Evolutionary conservation across 2,329 filamentous ascomycete species (phyloP).

Genomic region (Ilyonectria mors-panacis): DNA sequence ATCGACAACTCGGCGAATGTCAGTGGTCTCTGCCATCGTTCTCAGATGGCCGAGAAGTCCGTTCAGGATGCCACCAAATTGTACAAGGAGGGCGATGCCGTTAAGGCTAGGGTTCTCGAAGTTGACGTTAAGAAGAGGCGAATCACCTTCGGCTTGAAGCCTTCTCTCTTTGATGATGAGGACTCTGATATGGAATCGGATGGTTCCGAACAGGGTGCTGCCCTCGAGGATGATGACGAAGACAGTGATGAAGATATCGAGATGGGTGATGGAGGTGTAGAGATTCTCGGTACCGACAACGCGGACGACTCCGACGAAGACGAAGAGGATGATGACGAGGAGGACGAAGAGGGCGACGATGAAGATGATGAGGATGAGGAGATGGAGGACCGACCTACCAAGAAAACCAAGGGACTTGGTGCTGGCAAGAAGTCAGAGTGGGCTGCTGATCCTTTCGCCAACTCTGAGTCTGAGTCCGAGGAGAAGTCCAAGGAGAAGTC

Average conservation of each 20-base stretch:
- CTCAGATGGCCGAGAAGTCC: slow-evolving; percentile 88
- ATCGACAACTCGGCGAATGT: slow-evolving; percentile 90
- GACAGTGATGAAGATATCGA: slow-evolving; percentile 67
- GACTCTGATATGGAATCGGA: slow-evolving; percentile 67
- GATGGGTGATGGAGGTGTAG: slow-evolving; percentile 63
- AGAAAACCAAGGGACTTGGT: slow-evolving; percentile 53
- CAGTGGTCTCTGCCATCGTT: slow-evolving; percentile 93
- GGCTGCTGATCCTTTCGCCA: slow-evolving; percentile 79
- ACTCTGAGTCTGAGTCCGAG: slow-evolving; percentile 68
- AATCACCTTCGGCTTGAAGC: slow-evolving; percentile 92
- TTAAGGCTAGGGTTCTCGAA: slow-evolving; percentile 90
- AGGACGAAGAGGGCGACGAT: slow-evolving; percentile 62
- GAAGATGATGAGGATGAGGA: slow-evolving; percentile 53
- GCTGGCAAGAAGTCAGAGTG: slow-evolving; percentile 89
- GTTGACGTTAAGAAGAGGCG: slow-evolving; percentile 82
- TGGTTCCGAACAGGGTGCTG: slow-evolving; percentile 62
- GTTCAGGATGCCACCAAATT: slow-evolving; percentile 90
- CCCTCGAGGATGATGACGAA: slow-evolving; percentile 60
- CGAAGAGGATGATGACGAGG: slow-evolving; percentile 51
- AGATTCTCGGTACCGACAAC: slow-evolving; percentile 64
- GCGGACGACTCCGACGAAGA: slow-evolving; percentile 57
- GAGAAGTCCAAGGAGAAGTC: slow-evolving; percentile 52
- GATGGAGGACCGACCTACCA: slow-evolving; percentile 58
- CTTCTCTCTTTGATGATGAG: slow-evolving; percentile 85
- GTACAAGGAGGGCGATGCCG: slow-evolving; percentile 90